Evolutionary conservation across 176 grass and related monocot genomes (phyloP).

Genomic region (Themeda triandra): DNA sequence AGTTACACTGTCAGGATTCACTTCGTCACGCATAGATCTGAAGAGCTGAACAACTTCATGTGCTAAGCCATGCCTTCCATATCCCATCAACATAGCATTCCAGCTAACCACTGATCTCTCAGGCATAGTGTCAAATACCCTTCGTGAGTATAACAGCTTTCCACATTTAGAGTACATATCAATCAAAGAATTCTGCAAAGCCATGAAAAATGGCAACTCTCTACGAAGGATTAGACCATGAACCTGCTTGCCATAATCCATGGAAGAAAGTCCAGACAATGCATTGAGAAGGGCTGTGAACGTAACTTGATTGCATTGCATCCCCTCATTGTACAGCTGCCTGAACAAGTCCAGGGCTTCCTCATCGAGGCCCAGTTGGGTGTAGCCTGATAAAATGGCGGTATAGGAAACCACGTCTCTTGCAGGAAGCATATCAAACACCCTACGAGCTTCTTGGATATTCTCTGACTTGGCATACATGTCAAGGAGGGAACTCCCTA

Average conservation of each 20-base stretch:
- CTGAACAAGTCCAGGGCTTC: constrained; percentile 70
- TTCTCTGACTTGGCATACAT: constrained; percentile 61
- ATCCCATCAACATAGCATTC: constrained; percentile 73
- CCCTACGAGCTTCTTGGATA: constrained; percentile 58
- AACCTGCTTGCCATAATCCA: constrained; percentile 76
- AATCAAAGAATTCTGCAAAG: constrained; percentile 74
- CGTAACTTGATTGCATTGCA: constrained; percentile 76
- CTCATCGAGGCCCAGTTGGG: constrained; percentile 58
- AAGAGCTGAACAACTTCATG: constrained; percentile 52
- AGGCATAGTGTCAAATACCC: constrained; percentile 62
- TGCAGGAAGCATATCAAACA: constrained; percentile 59
- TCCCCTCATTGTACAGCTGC: constrained; percentile 52
- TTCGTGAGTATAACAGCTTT: constrained; percentile 55
- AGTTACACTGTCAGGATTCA: constrained; percentile 65
- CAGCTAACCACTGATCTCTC: constrained; percentile 65
- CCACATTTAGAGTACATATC: constrained; percentile 84
- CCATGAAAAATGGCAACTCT: constrained; percentile 56
- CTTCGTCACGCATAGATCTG: constrained; percentile 42
- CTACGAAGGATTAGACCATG: constrained; percentile 54
- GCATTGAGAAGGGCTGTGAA: constrained; percentile 61
- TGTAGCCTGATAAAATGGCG: constrained; percentile 68
- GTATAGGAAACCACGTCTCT: constrained; percentile 74
- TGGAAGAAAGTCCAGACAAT: constrained; percentile 59
- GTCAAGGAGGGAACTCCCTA: constrained; percentile 71
- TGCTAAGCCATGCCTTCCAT: constrained; percentile 70